Percentiles rank a stretch among this genome's conserved stretches.
These are phyloP conservation scores for Paraphoma chrysanthemicola DNA, from an alignment of 2,329 filamentous ascomycete genomes.

Conservation along the genomic window DNA sequence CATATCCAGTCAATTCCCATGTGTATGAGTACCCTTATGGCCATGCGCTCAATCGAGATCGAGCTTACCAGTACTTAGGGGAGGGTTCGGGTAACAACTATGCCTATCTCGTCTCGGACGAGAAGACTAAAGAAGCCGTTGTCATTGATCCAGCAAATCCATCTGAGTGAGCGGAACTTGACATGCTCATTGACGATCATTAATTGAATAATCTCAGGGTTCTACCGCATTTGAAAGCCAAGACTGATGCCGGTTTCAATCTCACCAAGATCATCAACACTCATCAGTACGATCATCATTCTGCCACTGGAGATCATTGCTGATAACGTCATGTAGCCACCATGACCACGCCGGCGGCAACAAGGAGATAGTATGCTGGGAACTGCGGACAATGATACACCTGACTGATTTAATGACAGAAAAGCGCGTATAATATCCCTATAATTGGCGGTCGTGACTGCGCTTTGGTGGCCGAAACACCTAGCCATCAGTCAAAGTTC, in stretches of 20 bases:
- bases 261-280: conserved; percentile 93
- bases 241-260: conserved; percentile 78
- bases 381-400: background rate
- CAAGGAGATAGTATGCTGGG: conserved; percentile 70
- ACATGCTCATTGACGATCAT: background rate
- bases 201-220: conserved; percentile 55
- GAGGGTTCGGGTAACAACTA: conserved; percentile 82
- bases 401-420: conserved; percentile 44
- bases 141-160: conserved; percentile 84
- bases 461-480: conserved; percentile 78
- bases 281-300: conserved; percentile 74
- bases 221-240: conserved; percentile 72
- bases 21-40: conserved; percentile 64
- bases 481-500: conserved; percentile 77
- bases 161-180: conserved; percentile 66
- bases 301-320: background rate
- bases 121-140: conserved; percentile 58
- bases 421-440: conserved; percentile 68
- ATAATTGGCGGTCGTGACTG: conserved; percentile 92
- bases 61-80: conserved; percentile 59
- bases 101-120: conserved; percentile 68
- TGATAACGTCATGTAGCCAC: conserved; percentile 66
- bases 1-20: conserved; percentile 89
- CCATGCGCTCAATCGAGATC: background rate
- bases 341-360: conserved; percentile 96